Base-by-base conservation (phyloP, 352 stramenopile genomes). In the Pythium grandisporangium region DNA sequence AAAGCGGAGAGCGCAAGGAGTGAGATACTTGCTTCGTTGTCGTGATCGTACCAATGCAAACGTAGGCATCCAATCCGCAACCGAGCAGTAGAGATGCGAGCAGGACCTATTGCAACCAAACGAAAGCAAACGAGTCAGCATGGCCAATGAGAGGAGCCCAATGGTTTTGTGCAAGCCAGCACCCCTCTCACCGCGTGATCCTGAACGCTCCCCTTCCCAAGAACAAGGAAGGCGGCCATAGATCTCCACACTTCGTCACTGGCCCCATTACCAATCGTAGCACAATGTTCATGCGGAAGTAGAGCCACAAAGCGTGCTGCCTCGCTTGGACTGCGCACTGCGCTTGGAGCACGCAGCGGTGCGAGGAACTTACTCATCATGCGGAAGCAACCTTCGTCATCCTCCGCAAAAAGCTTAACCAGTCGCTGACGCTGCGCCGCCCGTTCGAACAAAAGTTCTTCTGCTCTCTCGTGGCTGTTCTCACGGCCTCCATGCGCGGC, bases 361-460 rank as follows among this genome's bases (percentile, higher is more conserved):
- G 48, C 48, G n/a, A 97, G 22, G 41, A 89, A 96, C 22, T 83
- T 85, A 54, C 79, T 96, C 3, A 95, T 73, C 66, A 88, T 82
- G 14, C 74, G 71, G 55, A 94, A 84, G 0, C 66, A 58, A 8
- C 84, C 83, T 49, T 82, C 70, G 42, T 96, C 84, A 50, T 97
- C 88, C 51, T 93, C 77, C 3, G 73, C 75, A 52, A 94, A 93
- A 29, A 94, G 61, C 26, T 89, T 90, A 4, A 93, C 69, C 4
- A 85, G 53, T 25, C 79, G 70, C 17, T 63, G 49, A 22, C 49
- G 37, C 0, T 30, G 32, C 21, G 41, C 37, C 13, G 30, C 10
- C 2, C 42, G 56, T 14, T 6, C 11, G 30, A 8, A 32, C 52
- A 19, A 14, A 51, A 48, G 13, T 54, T 34, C 10, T 8, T 32